Base-by-base conservation (phyloP, 768 basidiomycete genomes). In the Suillus americanus region DNA sequence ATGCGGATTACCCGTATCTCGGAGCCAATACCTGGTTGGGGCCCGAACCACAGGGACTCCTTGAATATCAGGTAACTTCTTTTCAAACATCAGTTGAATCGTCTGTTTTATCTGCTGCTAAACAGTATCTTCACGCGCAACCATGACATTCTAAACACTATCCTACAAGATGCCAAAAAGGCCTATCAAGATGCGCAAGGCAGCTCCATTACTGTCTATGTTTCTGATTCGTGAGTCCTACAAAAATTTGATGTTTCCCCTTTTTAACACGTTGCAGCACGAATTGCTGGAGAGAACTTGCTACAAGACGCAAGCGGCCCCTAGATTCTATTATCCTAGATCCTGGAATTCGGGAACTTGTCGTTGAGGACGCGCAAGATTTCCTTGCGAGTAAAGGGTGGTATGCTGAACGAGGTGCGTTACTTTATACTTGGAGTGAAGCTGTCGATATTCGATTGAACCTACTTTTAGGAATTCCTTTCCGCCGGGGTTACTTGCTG, bases 401-500 rank as follows among this genome's bases (percentile, higher is more conserved):
- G 92, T 94, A 94, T 67, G 70, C 83, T 2, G 85, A 85, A 13
- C 86, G 91, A 60, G 92, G 91, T 54, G 33, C 12, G 53, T 37
- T 35, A 6, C 33, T 71, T 23, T 20, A 70, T 13, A 14, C 28
- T 33, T 53, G 51, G 28, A 3, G 28, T 53, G 28, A 53, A 53
- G 20, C 5, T 10, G 30, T 33, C 16, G 10, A 54, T 64, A 16
- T 40, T 20, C 38, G 6, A 50, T 59, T 28, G 10, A 41, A 33
- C 59, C 28, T 54, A 35, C 30, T 38, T 40, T 3, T 18, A 73
- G 79, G 53, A 0, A 92, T 94, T 64, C 92, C 92, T 1, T 93
- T 90, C 78, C 86, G 91, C 23, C 81, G 91, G 14, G 92, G 92
- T 14, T 91, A 91, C 71, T 82, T 92, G n/a, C 80, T 92, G 25